Base-by-base conservation (phyloP, 805 yeast species). In the Wickerhamomyces bovis region DNA sequence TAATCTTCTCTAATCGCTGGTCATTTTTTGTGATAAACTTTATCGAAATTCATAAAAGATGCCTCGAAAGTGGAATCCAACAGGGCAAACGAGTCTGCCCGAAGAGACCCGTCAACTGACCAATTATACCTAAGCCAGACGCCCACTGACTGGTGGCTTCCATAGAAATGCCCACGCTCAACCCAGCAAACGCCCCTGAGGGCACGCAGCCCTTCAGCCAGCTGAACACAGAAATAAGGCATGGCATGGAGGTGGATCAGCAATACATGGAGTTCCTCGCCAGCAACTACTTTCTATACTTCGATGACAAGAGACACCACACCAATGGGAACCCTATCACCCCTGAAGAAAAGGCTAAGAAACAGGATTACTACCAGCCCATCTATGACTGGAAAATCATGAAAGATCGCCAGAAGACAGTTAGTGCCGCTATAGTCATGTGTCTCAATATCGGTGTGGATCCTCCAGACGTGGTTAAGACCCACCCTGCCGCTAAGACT, bases 361-460 rank as follows among this genome's bases (percentile, higher is more conserved):
- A 75, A 46, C 66, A 63, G 21, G 73, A 75, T 40, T 77, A 76
- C 53, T 82, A 76, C 62, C 87, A 84, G 61, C 84, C 88, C 4
- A 83, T 86, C 3, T 66, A 80, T 2, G 97, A 92, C 61, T 94
- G 99, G 99, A 85, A 95, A 53, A 77, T 83, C 26, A 85, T 89
- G 75, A 81, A 84, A 50, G 96, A 89, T 55, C 78, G 97, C 39
- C 96, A 86, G 60, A 86, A 90, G 61, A 94, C 99, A 1, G 89
- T 90, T 12, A 83, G 87, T 45, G 99, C 97, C 0, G 97, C 96
- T 15, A 70, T 94, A 9, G 89, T 94, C 43, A 69, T 94, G 42
- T 94, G 99, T 64, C 70, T 94, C 35, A 94, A 94, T 61, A 66
- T 92, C 22, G 97, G 98, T 9, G 97, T 94, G 2, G 98, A 92